Conservation (phyloP, 495 filamentous ascomycete species). For the Jackrogersella minutella region DNA sequence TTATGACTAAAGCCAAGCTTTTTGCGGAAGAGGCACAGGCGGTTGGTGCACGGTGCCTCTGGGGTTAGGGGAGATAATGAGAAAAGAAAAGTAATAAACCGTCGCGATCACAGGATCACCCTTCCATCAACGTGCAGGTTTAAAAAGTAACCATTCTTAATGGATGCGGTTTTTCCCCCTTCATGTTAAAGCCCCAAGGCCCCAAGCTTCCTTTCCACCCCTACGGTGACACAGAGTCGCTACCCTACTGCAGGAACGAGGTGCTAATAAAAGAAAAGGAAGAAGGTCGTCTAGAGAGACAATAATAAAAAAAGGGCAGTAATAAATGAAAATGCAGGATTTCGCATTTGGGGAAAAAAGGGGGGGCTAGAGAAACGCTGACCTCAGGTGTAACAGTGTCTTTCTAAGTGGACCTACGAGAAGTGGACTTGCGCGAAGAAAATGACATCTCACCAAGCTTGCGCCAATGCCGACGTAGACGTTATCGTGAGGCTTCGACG, state of each 20-base stretch:
- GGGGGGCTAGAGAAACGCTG: slow-evolving; percentile 20
- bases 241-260: slow-evolving; percentile 43
- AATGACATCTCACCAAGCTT: slow-evolving; percentile 31
- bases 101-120: not conserved
- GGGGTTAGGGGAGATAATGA: slow-evolving; percentile 1
- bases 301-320: not conserved
- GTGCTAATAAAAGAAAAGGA: slow-evolving; percentile 39
- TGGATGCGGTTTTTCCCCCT: not conserved
- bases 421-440: slow-evolving; percentile 32
- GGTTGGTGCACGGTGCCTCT: slow-evolving; percentile 25
- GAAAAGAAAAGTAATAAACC: not conserved
- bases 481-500: slow-evolving; percentile 35
- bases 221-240: slow-evolving; percentile 27
- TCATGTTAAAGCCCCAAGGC: not conserved
- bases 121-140: slow-evolving; percentile 1
- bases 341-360: slow-evolving; percentile 22
- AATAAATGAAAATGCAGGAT: slow-evolving; percentile 25
- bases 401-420: slow-evolving; percentile 29
- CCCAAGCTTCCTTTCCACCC: not conserved
- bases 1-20: slow-evolving; percentile 29
- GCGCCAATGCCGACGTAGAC: slow-evolving; percentile 11
- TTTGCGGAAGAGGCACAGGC: slow-evolving; percentile 19
- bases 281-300: slow-evolving; percentile 13
- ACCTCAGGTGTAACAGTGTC: slow-evolving; percentile 36
- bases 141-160: not conserved